A percentile compares a stretch with the other conserved stretches of the same genome.
These are phyloP conservation scores for Clarireedia sp. DNA, from an alignment of 2,329 filamentous ascomycete genomes.

Conservation along the genomic window DNA sequence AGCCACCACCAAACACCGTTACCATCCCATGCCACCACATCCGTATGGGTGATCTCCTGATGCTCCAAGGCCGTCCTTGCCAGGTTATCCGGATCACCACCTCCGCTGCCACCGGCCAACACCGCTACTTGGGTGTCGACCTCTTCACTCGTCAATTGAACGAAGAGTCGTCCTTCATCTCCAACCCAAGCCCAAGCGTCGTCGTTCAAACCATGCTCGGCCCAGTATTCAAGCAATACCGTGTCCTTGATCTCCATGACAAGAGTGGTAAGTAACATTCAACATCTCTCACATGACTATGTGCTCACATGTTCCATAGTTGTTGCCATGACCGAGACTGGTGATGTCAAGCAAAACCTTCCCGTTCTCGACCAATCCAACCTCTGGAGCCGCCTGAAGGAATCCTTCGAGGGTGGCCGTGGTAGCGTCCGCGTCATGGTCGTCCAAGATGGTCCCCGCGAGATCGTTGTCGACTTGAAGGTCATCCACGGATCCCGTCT, in stretches of 20 bases:
- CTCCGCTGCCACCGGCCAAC: constrained; percentile 94
- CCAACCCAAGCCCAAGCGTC: constrained; percentile 92
- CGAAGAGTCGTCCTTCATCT: constrained; percentile 96
- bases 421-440: constrained; percentile 93
- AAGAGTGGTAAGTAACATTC: constrained; percentile 46
- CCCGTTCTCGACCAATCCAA: constrained; percentile 91
- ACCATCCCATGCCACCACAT: constrained; percentile 99
- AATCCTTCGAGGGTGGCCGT: constrained; percentile 83
- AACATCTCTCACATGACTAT: constrained; percentile 9
- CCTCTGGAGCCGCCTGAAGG: constrained; percentile 71
- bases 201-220: constrained; percentile 99
- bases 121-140: constrained; percentile 99
- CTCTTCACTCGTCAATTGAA: constrained; percentile 99
- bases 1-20: constrained; percentile 65
- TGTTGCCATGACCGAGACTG: constrained; percentile 95
- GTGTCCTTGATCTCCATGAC: constrained; percentile 92
- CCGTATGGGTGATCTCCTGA: constrained; percentile 95
- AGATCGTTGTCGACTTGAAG: constrained; percentile 99
- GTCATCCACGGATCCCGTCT: constrained; percentile 75
- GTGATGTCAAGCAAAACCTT: constrained; percentile 94
- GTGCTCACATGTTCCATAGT: constrained; percentile 36
- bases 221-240: constrained; percentile 99
- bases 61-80: constrained; percentile 97
- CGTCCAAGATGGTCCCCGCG: constrained; percentile 84
- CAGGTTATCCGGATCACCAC: constrained; percentile 99